Evolutionary conservation across 139 green algal genomes (phyloP), one percentile per base, ranked within the genome.

Genomic region (Choricystis sp.): DNA sequence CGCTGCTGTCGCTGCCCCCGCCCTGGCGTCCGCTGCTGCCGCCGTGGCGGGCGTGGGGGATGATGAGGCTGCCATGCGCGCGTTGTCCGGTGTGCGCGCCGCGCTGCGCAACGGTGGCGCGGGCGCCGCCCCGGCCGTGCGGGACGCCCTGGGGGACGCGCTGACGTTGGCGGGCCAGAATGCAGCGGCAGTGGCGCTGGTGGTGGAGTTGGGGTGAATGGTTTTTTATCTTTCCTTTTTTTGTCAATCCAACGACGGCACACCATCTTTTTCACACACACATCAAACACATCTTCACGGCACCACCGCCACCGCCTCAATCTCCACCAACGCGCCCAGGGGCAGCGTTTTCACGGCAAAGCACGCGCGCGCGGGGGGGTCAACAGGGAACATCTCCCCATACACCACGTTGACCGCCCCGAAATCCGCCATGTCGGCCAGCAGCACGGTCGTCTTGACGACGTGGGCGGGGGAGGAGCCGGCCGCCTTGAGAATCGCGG

Each of bases 391-490:
- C 69, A 83, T 91, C 57, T 74, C 83, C 29, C 61, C 82, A 63
- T 94, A 94, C 23, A 94, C 80, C 19, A 61, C 84, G 66, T 98
- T 97, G 16, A 98, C 86, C n/a, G 77, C 82, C 19, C 67, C 75
- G 76, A 97, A 97, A 73, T 97, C 88, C 3, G 22, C 72, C 72
- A 99, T 96, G 74, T 96, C 85, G 21, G 77, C 77, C 19, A 89
- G 63, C 0, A 71, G 26, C 62, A 97, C 90, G 26, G 89, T 98
- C 3, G 90, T 97, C 75, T 99, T 98, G 20, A 98, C 82, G 2
- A 99, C 93, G 25, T 90, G 78, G 30, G 70, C 63, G 49, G 80
- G 97, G 59, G 64, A 67, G 20, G 79, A 82, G 19, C 93, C 92
- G 5, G 81, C 84, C 23, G 79, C 91, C 31, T 83, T 77, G 2